Evolutionary conservation across 169 alveolate species (phyloP).

Genomic region (Cryptosporidium felis): DNA sequence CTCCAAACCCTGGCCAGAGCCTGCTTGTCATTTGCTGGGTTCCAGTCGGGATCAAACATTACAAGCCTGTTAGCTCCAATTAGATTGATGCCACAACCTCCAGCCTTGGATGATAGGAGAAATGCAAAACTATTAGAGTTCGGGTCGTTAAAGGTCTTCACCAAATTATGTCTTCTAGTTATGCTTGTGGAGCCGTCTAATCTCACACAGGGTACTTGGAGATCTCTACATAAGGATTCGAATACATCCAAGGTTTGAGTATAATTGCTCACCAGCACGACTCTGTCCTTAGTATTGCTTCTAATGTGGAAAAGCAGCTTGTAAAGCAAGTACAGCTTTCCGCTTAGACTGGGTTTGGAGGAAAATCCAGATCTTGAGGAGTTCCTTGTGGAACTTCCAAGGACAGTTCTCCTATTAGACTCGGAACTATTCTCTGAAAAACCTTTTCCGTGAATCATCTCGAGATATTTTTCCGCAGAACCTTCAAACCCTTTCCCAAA

Average conservation of each 20-base stretch:
- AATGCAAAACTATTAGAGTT: slow-evolving; percentile 87
- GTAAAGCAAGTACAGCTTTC: slow-evolving; percentile 37
- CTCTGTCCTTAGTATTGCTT: slow-evolving; percentile 83
- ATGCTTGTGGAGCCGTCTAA: slow-evolving; percentile 90
- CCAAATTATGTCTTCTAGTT: slow-evolving; percentile 85
- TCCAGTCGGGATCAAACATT: slow-evolving; percentile 99
- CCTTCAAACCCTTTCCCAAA: slow-evolving; percentile 73
- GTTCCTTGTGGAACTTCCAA: slow-evolving; percentile 7
- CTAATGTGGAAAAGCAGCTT: slow-evolving; percentile 80
- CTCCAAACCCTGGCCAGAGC: slow-evolving; percentile 97
- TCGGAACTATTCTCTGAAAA: neutral
- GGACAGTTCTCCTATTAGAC: neutral
- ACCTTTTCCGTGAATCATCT: slow-evolving; percentile 36
- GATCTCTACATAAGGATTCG: slow-evolving; percentile 85
- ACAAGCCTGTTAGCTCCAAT: slow-evolving; percentile 96
- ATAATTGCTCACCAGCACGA: slow-evolving; percentile 89
- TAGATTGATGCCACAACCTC: slow-evolving; percentile 98
- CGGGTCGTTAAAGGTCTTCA: slow-evolving; percentile 87
- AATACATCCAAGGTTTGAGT: slow-evolving; percentile 90
- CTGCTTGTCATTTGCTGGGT: slow-evolving; percentile 98
- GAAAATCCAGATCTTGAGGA: slow-evolving; percentile 19
- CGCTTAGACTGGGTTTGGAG: slow-evolving; percentile 57
- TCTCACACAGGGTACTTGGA: slow-evolving; percentile 84
- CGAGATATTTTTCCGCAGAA: slow-evolving; percentile 11
- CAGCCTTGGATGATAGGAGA: slow-evolving; percentile 94